Percentiles rank a stretch among this genome's conserved stretches.
phyloP scores from a whole-genome alignment of 169 alveolate genomes.

The Perkinsus olseni region DNA sequence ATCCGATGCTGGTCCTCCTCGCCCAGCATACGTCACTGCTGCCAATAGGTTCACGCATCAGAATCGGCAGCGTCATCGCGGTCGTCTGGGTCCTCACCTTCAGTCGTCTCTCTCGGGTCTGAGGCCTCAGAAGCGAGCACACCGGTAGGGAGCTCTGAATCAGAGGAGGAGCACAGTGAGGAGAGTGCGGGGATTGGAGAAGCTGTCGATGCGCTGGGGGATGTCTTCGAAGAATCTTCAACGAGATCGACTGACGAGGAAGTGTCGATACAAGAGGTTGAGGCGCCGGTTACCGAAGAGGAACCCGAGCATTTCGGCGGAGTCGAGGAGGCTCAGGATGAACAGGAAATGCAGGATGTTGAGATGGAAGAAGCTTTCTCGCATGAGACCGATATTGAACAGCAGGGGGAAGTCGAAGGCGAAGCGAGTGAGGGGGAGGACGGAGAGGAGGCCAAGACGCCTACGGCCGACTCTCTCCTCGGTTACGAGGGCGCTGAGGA shows the following conservation, averaged over 20 bases:
- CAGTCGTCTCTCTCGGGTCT: not conserved
- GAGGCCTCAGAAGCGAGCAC: not conserved
- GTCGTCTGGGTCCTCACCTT: not conserved
- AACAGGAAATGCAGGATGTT: not conserved
- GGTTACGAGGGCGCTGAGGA: not conserved
- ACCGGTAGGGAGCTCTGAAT: not conserved
- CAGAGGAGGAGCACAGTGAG: not conserved
- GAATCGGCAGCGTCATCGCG: too few relatives aligned
- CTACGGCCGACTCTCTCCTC: not conserved
- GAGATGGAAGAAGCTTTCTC: not conserved
- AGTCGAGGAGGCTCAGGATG: not conserved
- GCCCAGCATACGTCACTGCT: too few relatives aligned
- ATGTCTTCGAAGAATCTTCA: not conserved
- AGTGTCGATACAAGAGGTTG: not conserved
- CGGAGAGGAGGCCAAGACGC: not conserved
- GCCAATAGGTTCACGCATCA: too few relatives aligned
- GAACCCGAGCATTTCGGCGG: too few relatives aligned
- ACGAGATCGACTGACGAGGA: not conserved
- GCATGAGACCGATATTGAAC: not conserved
- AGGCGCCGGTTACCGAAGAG: not conserved
- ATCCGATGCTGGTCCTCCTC: too few relatives aligned
- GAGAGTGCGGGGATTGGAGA: not conserved
- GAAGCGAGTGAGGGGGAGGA: not conserved
- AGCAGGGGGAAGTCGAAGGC: not conserved
- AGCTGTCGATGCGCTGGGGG: not conserved